Evolutionary conservation across 1,284 basidiomycete genomes (phyloP), one percentile per base, ranked within the genome.

Genomic region (Puccinia hordei): DNA sequence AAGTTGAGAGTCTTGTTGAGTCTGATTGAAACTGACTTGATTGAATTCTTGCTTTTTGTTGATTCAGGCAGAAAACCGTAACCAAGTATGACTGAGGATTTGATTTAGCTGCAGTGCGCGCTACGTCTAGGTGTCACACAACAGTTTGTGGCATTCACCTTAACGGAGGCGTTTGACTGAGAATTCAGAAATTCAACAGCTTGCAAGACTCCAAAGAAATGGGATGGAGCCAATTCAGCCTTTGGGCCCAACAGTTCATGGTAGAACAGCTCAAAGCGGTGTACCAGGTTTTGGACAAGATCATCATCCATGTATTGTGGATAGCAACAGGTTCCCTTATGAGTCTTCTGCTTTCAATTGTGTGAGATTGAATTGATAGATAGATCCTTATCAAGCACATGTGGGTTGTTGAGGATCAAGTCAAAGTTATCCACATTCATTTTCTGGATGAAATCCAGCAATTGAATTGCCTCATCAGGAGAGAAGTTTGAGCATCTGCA

Each of bases 401-500:
- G 22, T 17, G 61, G 61, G 12, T 38, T 8, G 2, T 19, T 19
- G 5, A 61, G 33, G 15, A 61, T 1, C 12, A 17, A 13, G 59
- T 61, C 59, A 15, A 61, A 35, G 19, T 61, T 61, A 9, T 33
- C 8, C 1, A 33, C 17, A 22, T 33, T 22, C 59, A 61, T 61
- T 30, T 61, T 27, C 59, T 33, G 59, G 15, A 35, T 13, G 13
- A 33, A 3, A 33, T 41, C n/a, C 2, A 68, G 3, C 6, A 68
- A 15, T 2, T 12, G 4, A 15, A 24, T 27, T 10, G 65, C 65
- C 13, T 68, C 44, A 2, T 68, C 38, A 3, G 35, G 35, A 4
- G 44, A 15, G 24, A 35, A 68, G 65, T 68, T 68, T 19, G 65
- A 68, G 33, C 65, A 68, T 44, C 24, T 68, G 65, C 65, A 68